A percentile compares a stretch with the other conserved stretches of the same genome.
These are phyloP conservation scores for Diaporthe nobilis DNA, from an alignment of 2,329 filamentous ascomycete species.

Conservation along the genomic window DNA sequence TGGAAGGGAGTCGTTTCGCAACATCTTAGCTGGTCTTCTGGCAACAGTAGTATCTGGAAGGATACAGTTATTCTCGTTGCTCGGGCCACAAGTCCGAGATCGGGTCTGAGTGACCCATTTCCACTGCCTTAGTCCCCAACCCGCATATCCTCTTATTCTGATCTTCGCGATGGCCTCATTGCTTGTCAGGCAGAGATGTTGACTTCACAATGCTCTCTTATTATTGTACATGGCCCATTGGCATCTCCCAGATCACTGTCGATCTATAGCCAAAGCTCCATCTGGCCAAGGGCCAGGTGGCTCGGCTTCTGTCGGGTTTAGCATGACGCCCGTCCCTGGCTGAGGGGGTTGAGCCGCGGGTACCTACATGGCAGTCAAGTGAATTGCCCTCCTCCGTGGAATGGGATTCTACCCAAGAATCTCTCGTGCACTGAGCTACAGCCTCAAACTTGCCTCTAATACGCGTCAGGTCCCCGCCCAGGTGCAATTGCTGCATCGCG, in stretches of 20 bases:
- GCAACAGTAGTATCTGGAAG: not conserved
- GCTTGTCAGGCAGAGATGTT: not conserved
- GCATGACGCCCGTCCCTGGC: slow-evolving; percentile 26
- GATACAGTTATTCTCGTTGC: not conserved
- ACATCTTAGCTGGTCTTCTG: too few species aligned
- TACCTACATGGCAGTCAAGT: slow-evolving; percentile 1
- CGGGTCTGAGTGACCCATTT: slow-evolving; percentile 6
- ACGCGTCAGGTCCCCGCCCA: not conserved
- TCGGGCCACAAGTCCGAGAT: slow-evolving; percentile 8
- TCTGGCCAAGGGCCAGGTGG: slow-evolving; percentile 1
- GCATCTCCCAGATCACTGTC: not conserved
- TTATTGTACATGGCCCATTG: not conserved
- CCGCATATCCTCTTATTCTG: not conserved
- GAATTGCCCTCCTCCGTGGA: not conserved
- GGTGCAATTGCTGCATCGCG: not conserved
- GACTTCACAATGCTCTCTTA: not conserved
- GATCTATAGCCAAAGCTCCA: not conserved
- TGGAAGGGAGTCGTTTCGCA: not conserved
- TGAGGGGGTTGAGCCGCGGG: slow-evolving; percentile 25
- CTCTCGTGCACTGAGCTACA: not conserved
- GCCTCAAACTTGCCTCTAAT: not conserved
- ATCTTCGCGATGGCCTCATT: not conserved
- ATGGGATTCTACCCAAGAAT: not conserved
- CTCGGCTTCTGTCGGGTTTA: slow-evolving; percentile 42
- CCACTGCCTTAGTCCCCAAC: not conserved